Conservation (phyloP, 1,284 basidiomycete genomes). For the Schizophyllum commune region DNA sequence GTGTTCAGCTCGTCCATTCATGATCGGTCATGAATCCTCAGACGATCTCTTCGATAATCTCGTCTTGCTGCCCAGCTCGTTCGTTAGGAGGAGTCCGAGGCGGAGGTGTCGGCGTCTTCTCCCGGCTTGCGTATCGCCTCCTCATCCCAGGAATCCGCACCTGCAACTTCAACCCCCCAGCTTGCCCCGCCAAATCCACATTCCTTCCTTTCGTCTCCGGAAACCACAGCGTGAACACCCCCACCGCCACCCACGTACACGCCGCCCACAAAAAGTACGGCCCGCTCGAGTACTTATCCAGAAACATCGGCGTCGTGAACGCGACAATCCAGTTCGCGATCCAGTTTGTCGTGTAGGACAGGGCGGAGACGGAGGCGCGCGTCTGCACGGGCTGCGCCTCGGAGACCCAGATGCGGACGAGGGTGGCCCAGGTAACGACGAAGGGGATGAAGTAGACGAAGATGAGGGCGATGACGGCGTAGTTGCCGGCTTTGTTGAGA, state of each 20-base stretch:
- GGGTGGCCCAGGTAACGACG: conserved; percentile 32
- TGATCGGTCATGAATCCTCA: background rate
- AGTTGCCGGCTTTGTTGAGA: conserved; percentile 24
- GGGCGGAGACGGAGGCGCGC: conserved; percentile 22
- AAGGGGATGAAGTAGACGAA: conserved; percentile 35
- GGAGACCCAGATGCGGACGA: conserved; percentile 25
- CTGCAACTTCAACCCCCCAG: background rate
- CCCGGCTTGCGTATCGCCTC: no score
- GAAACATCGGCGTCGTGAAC: conserved; percentile 39
- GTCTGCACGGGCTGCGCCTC: conserved; percentile 37
- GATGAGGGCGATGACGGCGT: conserved; percentile 39
- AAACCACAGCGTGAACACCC: conserved; percentile 32
- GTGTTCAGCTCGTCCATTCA: background rate
- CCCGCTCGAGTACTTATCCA: conserved; percentile 32
- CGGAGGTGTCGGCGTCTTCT: background rate
- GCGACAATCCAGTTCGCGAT: conserved; percentile 27
- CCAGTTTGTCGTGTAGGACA: background rate
- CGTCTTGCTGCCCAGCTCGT: background rate
- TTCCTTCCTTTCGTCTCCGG: conserved; percentile 40
- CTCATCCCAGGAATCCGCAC: background rate
- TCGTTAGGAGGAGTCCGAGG: background rate
- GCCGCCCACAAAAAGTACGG: conserved; percentile 43
- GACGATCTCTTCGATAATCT: background rate
- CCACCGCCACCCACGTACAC: conserved; percentile 28
- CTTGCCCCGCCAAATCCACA: conserved; percentile 20